Conservation (phyloP, 2,329 filamentous ascomycete genomes). For the Trichoderma koningiopsis region DNA sequence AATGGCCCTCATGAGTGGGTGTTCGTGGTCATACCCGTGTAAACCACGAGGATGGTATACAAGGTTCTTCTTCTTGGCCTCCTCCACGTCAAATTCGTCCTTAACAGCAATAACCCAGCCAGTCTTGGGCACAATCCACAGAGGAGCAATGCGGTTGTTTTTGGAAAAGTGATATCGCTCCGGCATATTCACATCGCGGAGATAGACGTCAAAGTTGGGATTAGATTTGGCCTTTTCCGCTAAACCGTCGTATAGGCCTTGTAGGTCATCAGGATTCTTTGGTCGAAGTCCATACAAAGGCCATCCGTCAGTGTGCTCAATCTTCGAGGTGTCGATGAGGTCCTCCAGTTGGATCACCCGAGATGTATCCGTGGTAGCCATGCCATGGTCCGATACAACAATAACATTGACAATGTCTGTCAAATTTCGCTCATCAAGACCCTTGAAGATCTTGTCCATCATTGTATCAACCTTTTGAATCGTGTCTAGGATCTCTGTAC, state of each 20-base stretch:
- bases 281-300: slow-evolving; percentile 87
- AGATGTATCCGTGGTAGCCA: slow-evolving; percentile 86
- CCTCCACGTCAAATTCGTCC: slow-evolving; percentile 71
- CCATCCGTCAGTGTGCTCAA: slow-evolving; percentile 91
- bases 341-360: slow-evolving; percentile 89
- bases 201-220: slow-evolving; percentile 81
- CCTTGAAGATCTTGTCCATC: slow-evolving; percentile 74
- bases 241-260: slow-evolving; percentile 65
- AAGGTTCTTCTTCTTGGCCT: slow-evolving; percentile 63
- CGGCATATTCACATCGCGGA: slow-evolving; percentile 86
- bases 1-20: slow-evolving; percentile 94
- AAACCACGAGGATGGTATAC: slow-evolving; percentile 81
- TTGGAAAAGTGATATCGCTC: slow-evolving; percentile 87
- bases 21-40: slow-evolving; percentile 93
- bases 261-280: slow-evolving; percentile 67
- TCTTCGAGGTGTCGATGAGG: slow-evolving; percentile 72
- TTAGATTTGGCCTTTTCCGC: slow-evolving; percentile 60
- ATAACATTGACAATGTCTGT: slow-evolving; percentile 90
- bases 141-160: slow-evolving; percentile 85
- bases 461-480: slow-evolving; percentile 81
- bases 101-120: slow-evolving; percentile 90
- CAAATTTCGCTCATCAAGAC: slow-evolving; percentile 78
- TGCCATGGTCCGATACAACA: slow-evolving; percentile 96
- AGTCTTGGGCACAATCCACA: slow-evolving; percentile 91
- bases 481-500: slow-evolving; percentile 80